phyloP scores from a whole-genome alignment of 352 stramenopile species.

The Pythium phragmiticola region DNA sequence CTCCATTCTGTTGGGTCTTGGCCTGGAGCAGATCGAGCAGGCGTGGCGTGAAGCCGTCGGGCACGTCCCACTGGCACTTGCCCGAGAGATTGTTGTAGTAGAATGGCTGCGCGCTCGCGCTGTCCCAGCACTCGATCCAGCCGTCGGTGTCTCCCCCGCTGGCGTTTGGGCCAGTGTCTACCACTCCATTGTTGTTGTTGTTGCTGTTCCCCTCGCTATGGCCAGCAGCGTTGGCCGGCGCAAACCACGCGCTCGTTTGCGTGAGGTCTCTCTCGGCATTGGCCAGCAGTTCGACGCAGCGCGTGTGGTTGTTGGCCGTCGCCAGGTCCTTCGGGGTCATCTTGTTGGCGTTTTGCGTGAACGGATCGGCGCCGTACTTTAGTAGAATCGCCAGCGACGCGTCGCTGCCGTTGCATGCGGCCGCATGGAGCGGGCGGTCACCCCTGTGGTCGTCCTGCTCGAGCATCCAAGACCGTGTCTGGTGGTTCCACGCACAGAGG shows the following conservation, averaged over 20 bases:
- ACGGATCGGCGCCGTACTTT: slow-evolving; percentile 48
- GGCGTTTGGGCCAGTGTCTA: not conserved
- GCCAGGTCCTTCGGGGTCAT: slow-evolving; percentile 58
- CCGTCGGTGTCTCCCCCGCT: slow-evolving; percentile 13
- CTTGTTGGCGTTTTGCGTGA: slow-evolving; percentile 42
- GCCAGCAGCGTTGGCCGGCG: slow-evolving; percentile 44
- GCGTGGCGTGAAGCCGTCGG: slow-evolving; percentile 35
- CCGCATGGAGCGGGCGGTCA: slow-evolving; percentile 59
- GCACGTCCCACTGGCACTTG: slow-evolving; percentile 65
- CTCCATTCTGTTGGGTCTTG: slow-evolving; percentile 31
- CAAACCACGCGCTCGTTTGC: slow-evolving; percentile 48
- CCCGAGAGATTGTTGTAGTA: slow-evolving; percentile 77
- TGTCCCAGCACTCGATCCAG: slow-evolving; percentile 71
- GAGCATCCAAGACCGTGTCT: slow-evolving; percentile 65
- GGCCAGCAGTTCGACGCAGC: slow-evolving; percentile 43
- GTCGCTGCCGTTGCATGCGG: slow-evolving; percentile 57
- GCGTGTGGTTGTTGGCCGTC: slow-evolving; percentile 40
- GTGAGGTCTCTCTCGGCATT: slow-evolving; percentile 45
- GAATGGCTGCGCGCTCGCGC: slow-evolving; percentile 48
- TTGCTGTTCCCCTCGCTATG: not conserved
- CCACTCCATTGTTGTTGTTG: slow-evolving; percentile 15
- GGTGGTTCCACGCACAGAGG: slow-evolving; percentile 61
- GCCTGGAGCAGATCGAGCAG: slow-evolving; percentile 21
- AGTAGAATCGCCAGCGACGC: slow-evolving; percentile 44
- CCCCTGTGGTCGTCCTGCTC: slow-evolving; percentile 63